Evolutionary conservation across 257 asterid genomes (phyloP).

Genomic region (Nicotiana otophora): DNA sequence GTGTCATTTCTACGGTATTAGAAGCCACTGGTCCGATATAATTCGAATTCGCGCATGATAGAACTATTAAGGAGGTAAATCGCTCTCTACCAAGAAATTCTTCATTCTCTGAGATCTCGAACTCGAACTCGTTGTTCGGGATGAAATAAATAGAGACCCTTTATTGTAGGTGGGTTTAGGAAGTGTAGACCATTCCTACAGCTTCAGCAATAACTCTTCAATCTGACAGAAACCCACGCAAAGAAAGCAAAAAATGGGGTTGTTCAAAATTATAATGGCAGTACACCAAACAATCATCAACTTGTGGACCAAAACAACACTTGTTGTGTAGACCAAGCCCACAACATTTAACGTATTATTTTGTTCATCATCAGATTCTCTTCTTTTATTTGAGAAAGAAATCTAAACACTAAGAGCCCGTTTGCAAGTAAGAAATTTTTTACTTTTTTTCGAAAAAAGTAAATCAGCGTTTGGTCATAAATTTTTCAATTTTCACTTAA

Average conservation of each 20-base stretch:
- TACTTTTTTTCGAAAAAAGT: no score
- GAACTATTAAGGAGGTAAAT: no score
- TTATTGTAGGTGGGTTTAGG: not conserved
- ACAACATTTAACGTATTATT: not conserved
- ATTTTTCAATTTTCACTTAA: no score
- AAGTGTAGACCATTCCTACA: not conserved
- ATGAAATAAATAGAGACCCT: no score
- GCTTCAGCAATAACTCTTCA: not conserved
- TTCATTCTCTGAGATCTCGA: no score
- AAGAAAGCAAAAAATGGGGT: constrained; percentile 1
- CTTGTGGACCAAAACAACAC: not conserved
- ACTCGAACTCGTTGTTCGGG: no score
- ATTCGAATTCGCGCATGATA: no score
- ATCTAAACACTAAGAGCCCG: not conserved
- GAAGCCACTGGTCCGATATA: no score
- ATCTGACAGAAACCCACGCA: not conserved
- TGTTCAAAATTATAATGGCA: not conserved
- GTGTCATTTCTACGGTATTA: no score
- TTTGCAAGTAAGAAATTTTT: no score
- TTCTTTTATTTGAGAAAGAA: not conserved
- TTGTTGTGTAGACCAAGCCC: not conserved
- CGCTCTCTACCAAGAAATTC: no score
- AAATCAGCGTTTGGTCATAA: no score
- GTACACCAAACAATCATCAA: not conserved
- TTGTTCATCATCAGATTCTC: constrained; percentile 1